phyloP scores from a whole-genome alignment of 768 basidiomycete genomes.

The Daedaleopsis nitida region DNA sequence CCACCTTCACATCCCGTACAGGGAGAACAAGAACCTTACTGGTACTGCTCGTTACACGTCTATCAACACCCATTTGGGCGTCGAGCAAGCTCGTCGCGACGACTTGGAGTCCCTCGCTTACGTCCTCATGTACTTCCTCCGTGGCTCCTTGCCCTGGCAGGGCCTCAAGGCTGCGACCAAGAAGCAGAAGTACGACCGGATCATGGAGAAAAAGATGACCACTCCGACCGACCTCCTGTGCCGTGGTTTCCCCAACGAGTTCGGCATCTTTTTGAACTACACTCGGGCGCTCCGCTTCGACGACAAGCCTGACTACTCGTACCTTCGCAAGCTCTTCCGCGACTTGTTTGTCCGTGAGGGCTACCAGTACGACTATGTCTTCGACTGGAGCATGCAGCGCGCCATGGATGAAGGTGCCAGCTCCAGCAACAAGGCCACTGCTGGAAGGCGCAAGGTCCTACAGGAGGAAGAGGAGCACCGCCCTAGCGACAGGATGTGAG shows the following conservation, averaged over 20 bases:
- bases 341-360: conserved; percentile 97
- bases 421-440: conserved; percentile 62
- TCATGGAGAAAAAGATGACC: conserved; percentile 99
- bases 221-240: conserved; percentile 95
- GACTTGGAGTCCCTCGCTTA: conserved; percentile 98
- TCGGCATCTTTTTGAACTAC: conserved; percentile 99
- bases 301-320: conserved; percentile 99
- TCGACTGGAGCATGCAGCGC: conserved; percentile 96
- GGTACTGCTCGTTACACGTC: conserved; percentile 99
- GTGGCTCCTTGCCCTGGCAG: conserved; percentile 98
- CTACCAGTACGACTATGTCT: conserved; percentile 99
- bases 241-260: conserved; percentile 99
- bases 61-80: conserved; percentile 98
- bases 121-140: conserved; percentile 99
- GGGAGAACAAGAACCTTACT: conserved; percentile 99
- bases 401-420: conserved; percentile 66
- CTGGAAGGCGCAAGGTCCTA: conserved; percentile 76
- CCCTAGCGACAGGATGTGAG: conserved; percentile 82
- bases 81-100: conserved; percentile 97
- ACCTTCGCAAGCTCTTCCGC: conserved; percentile 98
- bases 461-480: conserved; percentile 87
- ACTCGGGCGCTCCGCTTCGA: conserved; percentile 98
- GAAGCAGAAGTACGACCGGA: conserved; percentile 99
- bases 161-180: conserved; percentile 99
- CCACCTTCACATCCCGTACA: conserved; percentile 98